phyloP scores from a whole-genome alignment of 2,329 filamentous ascomycete species.

The Berkeleyomyces basicola region DNA sequence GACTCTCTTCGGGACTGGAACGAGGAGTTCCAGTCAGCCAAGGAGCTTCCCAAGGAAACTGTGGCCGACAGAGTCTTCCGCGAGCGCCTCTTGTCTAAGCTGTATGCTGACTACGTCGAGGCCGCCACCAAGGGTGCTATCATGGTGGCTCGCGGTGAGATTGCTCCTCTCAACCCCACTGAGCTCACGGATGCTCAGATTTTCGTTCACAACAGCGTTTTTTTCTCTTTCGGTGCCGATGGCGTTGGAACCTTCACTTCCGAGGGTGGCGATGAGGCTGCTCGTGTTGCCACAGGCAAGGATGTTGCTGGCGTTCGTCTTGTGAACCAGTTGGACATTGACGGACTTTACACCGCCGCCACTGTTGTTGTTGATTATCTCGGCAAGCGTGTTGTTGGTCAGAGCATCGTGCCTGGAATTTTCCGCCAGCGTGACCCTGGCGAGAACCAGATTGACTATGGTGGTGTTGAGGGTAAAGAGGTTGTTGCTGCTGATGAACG shows the following conservation, averaged over 20 bases:
- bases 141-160: constrained; percentile 79
- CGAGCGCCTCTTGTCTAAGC: constrained; percentile 81
- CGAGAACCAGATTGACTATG: constrained; percentile 98
- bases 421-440: constrained; percentile 97
- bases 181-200: constrained; percentile 89
- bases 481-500: constrained; percentile 79
- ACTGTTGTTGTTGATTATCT: constrained; percentile 95
- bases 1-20: constrained; percentile 97
- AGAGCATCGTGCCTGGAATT: constrained; percentile 96
- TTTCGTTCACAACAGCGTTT: constrained; percentile 98
- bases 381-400: constrained; percentile 89
- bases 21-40: constrained; percentile 93
- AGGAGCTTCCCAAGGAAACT: constrained; percentile 81
- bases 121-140: constrained; percentile 84
- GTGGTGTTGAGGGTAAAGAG: constrained; percentile 93
- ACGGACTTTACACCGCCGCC: constrained; percentile 83
- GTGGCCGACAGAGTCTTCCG: constrained; percentile 94
- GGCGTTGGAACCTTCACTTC: constrained; percentile 93
- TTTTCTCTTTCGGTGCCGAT: constrained; percentile 96
- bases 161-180: constrained; percentile 85
- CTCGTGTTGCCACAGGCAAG: constrained; percentile 88
- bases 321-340: constrained; percentile 93
- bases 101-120: constrained; percentile 96
- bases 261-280: constrained; percentile 92
- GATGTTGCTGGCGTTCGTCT: constrained; percentile 87